A percentile compares a stretch with the other conserved stretches of the same genome.
Conservation (phyloP, 352 stramenopile species). For the Globisporangium echinulatum region DNA sequence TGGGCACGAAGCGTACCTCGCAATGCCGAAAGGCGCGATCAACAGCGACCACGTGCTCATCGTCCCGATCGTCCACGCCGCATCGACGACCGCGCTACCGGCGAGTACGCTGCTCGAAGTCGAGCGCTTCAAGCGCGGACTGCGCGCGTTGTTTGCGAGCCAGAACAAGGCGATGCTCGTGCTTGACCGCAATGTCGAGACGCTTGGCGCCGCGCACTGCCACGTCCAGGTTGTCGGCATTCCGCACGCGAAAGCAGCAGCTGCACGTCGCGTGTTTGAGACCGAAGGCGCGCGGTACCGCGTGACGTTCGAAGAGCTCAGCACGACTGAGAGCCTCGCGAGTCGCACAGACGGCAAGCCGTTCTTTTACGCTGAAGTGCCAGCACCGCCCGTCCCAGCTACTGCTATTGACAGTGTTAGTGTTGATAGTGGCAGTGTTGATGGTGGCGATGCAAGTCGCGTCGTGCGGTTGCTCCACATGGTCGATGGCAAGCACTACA, state of each 20-base stretch:
- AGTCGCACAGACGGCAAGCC: slow-evolving; percentile 32
- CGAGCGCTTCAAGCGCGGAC: slow-evolving; percentile 52
- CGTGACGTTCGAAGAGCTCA: slow-evolving; percentile 55
- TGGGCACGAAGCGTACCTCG: slow-evolving; percentile 69
- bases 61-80: slow-evolving; percentile 71
- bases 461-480: slow-evolving; percentile 42
- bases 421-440: neutral
- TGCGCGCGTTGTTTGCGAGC: slow-evolving; percentile 53
- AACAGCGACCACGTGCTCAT: slow-evolving; percentile 71
- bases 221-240: slow-evolving; percentile 72
- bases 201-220: slow-evolving; percentile 63
- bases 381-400: slow-evolving; percentile 6
- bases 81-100: slow-evolving; percentile 44
- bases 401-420: too few species aligned
- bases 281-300: slow-evolving; percentile 68
- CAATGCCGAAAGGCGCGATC: slow-evolving; percentile 78
- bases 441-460: neutral
- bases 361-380: slow-evolving; percentile 66
- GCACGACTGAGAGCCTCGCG: slow-evolving; percentile 26
- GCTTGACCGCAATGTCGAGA: slow-evolving; percentile 75
- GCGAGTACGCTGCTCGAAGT: slow-evolving; percentile 41
- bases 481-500: slow-evolving; percentile 75
- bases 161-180: slow-evolving; percentile 70
- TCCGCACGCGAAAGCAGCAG: slow-evolving; percentile 31
- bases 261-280: slow-evolving; percentile 42